Evolutionary conservation across 805 yeast genomes (phyloP), one percentile per base, ranked within the genome.

Genomic region (Diddensiella transvaalensis): DNA sequence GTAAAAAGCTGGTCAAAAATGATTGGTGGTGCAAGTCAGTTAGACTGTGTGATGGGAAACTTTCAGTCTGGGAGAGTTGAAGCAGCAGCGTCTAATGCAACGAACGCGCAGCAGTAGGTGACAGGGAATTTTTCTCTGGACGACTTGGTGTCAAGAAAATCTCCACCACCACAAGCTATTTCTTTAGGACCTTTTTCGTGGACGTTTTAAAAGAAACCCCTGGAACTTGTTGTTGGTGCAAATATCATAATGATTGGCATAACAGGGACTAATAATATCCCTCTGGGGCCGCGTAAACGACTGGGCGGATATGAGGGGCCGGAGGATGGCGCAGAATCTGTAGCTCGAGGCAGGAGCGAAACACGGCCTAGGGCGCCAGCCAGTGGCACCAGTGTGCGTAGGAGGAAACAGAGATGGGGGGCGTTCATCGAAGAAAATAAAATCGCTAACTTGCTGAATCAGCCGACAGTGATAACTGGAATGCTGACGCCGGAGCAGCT

Each of bases 401-500:
- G 38, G 15, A 8, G 21, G 17, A 35, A 35, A 18, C 38, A 8
- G 38, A 35, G 38, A 35, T 40, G 43, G 43, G 43, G 43, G 6
- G 26, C 26, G 13, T 23, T 13, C 6, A 19, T 19, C 22, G 30
- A 56, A 18, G 65, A 57, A 10, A 67, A 62, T 48, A 54, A 54
- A 40, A 54, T 58, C 5, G 65, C 66, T 1, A 54, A 56, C 33
- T 43, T 57, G 36, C 49, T 52, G 24, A 55, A 41, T 35, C 44
- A 74, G 30, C 77, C 81, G 1, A 68, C 77, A 0, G 58, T 59
- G 10, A 67, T 79, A 23, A 66, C 70, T 2, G 78, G 80, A 6
- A 61, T 72, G 1, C 57, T 82, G 43, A 82, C 90, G 0, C 76
- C 77, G 5, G 99, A 93, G 63, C 98, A 93, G 62, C 68, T 83